Percentiles rank a stretch among this genome's conserved stretches.
Conservation (phyloP, 2,329 filamentous ascomycete genomes). For the Cladophialophora chaetospira region DNA sequence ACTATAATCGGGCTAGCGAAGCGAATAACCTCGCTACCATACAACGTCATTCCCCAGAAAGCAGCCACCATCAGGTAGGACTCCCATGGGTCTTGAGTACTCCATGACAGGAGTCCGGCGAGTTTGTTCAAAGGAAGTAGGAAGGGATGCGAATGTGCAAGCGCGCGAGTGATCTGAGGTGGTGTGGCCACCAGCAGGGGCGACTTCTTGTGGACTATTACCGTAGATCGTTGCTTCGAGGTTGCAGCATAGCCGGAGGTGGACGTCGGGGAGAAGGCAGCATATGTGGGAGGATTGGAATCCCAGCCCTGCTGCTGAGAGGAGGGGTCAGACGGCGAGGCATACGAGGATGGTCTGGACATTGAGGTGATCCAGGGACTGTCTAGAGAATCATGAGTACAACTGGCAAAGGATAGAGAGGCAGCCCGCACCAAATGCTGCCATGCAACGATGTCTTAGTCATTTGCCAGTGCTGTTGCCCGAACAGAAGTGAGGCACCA, state of each 20-base stretch:
- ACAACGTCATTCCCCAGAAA: conserved; percentile 86
- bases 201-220: conserved; percentile 95
- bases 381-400: conserved; percentile 38
- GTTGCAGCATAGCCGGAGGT: conserved; percentile 68
- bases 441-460: conserved; percentile 46
- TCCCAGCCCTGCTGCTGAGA: conserved; percentile 41
- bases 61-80: conserved; percentile 83
- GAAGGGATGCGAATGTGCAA: conserved; percentile 96
- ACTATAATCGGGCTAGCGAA: conserved; percentile 81
- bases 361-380: conserved; percentile 59
- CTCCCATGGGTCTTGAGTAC: conserved; percentile 90
- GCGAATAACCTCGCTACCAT: conserved; percentile 80
- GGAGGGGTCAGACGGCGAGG: conserved; percentile 43
- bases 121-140: conserved; percentile 84
- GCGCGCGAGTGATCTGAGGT: conserved; percentile 87
- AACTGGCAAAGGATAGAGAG: conserved; percentile 7
- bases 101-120: conserved; percentile 88
- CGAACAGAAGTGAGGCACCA: conserved; percentile 4
- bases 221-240: conserved; percentile 79
- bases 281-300: conserved; percentile 71
- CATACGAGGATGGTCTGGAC: conserved; percentile 45
- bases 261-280: conserved; percentile 84
- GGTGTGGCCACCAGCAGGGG: conserved; percentile 90
- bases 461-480: conserved; percentile 17
- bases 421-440: conserved; percentile 44